Conservation (phyloP, 2,329 filamentous ascomycete genomes). For the Fusarium denticulatum region DNA sequence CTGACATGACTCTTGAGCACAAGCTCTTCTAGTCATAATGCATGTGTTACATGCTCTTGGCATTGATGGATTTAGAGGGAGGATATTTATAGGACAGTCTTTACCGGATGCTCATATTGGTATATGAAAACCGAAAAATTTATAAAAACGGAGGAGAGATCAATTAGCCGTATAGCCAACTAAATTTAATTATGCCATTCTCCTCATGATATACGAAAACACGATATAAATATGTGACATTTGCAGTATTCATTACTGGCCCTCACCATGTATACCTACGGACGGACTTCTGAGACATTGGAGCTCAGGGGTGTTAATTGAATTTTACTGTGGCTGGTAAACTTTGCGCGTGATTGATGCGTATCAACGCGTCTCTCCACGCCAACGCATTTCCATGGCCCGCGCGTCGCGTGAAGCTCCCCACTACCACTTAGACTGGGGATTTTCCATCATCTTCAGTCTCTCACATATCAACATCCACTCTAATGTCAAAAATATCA, state of each 20-base stretch:
- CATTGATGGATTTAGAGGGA: neutral
- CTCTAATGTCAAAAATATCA: neutral
- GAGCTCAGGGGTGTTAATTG: conserved; percentile 6
- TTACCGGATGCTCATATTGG: conserved; percentile 18
- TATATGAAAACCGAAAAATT: neutral
- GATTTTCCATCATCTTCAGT: neutral
- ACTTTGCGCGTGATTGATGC: conserved; percentile 32
- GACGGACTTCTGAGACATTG: neutral
- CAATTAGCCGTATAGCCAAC: conserved; percentile 21
- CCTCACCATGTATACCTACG: neutral
- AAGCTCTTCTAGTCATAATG: conserved; percentile 78
- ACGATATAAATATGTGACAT: neutral
- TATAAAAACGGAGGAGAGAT: conserved; percentile 32
- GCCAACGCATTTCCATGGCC: conserved; percentile 32
- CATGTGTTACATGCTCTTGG: neutral
- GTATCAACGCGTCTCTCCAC: conserved; percentile 40
- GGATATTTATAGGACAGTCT: conserved; percentile 21
- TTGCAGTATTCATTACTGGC: neutral
- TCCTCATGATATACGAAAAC: conserved; percentile 13
- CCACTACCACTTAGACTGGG: conserved; percentile 38
- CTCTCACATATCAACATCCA: conserved; percentile 10
- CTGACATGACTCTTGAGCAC: conserved; percentile 98
- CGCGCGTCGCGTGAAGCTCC: conserved; percentile 48
- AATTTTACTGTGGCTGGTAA: neutral
- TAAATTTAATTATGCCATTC: conserved; percentile 39